Evolutionary conservation across 2,329 filamentous ascomycete genomes (phyloP).

Genomic region (Ophiostoma tasmaniense): DNA sequence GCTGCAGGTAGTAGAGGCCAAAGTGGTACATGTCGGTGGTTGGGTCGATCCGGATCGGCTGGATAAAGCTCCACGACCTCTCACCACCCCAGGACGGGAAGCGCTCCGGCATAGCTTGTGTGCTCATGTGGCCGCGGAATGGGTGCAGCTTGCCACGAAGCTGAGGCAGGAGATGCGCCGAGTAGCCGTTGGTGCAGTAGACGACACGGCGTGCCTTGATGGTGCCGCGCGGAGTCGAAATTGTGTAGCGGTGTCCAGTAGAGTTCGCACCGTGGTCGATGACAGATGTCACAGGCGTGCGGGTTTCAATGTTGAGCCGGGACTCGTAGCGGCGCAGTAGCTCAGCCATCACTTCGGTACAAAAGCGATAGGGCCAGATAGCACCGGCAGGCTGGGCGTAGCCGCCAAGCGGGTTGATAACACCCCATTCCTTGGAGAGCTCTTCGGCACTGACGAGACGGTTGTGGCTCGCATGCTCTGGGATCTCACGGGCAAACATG

Average conservation of each 20-base stretch:
- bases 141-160: conserved; percentile 32
- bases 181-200: conserved; percentile 36
- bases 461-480: conserved; percentile 2
- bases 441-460: not conserved
- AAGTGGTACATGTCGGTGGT: conserved; percentile 4
- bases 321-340: conserved; percentile 25
- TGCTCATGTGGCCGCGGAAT: conserved; percentile 35
- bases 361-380: conserved; percentile 34
- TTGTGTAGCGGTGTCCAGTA: conserved; percentile 25
- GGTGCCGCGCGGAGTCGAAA: conserved; percentile 29
- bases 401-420: not conserved
- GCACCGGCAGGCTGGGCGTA: conserved; percentile 26
- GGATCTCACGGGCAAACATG: not conserved
- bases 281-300: conserved; percentile 26
- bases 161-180: conserved; percentile 34
- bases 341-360: conserved; percentile 28
- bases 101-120: conserved; percentile 27
- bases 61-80: conserved; percentile 20
- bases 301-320: conserved; percentile 19
- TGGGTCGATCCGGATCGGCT: not conserved
- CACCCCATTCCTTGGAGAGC: not conserved
- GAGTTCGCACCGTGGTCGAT: conserved; percentile 9
- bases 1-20: conserved; percentile 18
- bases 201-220: conserved; percentile 30
- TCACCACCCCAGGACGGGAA: conserved; percentile 16